phyloP scores from a whole-genome alignment of 2,329 filamentous ascomycete genomes.

The Dactylellina cionopaga region DNA sequence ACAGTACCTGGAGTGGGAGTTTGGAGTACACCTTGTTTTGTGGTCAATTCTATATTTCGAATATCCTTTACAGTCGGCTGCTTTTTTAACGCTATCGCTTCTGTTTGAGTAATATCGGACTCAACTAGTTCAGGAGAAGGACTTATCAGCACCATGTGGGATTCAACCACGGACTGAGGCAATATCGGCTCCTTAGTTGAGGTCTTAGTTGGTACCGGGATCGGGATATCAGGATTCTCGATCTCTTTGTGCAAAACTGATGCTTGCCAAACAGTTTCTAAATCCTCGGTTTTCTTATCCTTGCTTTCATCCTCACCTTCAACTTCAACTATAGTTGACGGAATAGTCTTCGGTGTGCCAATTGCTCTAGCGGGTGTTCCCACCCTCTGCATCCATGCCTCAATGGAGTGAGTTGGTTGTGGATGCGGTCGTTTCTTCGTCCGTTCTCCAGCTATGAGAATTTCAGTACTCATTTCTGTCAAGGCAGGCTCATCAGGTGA shows the following conservation, averaged over 20 bases:
- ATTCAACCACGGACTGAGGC: not conserved
- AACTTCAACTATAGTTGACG: slow-evolving; percentile 23
- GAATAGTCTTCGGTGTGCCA: slow-evolving; percentile 32
- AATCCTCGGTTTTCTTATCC: not conserved
- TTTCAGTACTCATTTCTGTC: slow-evolving; percentile 51
- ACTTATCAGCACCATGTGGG: not conserved
- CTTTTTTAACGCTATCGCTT: not conserved
- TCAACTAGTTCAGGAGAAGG: not conserved
- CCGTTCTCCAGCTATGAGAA: slow-evolving; percentile 36
- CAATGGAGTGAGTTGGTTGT: slow-evolving; percentile 22
- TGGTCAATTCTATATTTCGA: not conserved
- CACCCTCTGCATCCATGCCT: slow-evolving; percentile 35
- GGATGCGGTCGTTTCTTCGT: slow-evolving; percentile 33
- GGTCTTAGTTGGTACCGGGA: slow-evolving; percentile 31
- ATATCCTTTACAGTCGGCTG: slow-evolving; percentile 23
- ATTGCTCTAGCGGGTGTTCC: slow-evolving; percentile 2
- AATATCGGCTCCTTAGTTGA: not conserved
- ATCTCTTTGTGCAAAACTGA: slow-evolving; percentile 26
- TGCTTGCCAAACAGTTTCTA: slow-evolving; percentile 12
- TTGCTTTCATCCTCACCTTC: not conserved
- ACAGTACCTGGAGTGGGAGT: slow-evolving; percentile 22
- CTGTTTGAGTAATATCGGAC: not conserved
- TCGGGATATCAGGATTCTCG: slow-evolving; percentile 34
- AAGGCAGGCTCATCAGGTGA: slow-evolving; percentile 30
- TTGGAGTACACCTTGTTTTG: not conserved